These are phyloP conservation scores for Mucor plumbeus DNA, from an alignment of 371 early-diverging fungal genomes.

Conservation along the genomic window DNA sequence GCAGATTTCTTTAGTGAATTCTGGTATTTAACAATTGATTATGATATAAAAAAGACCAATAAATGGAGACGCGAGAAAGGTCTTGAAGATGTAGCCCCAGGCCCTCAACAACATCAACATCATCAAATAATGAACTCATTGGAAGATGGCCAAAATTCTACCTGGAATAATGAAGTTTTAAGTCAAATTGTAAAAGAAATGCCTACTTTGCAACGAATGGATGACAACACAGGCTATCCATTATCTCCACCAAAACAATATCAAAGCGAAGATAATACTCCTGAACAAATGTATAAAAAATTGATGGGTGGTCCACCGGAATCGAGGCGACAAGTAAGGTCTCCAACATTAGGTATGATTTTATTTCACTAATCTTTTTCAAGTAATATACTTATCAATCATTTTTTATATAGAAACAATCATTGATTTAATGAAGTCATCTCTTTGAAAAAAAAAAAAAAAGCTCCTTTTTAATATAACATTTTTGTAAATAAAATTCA, in stretches of 20 bases:
- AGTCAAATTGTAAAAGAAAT: constrained; percentile 16
- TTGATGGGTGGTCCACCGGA: constrained; percentile 10
- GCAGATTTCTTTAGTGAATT: constrained; percentile 61
- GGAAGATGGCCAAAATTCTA: not conserved
- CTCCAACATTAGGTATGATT: constrained; percentile 14
- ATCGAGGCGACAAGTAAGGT: constrained; percentile 10
- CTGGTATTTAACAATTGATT: constrained; percentile 50
- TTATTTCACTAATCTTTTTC: not conserved
- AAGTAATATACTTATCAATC: not conserved
- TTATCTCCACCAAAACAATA: constrained; percentile 7
- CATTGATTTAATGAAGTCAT: constrained; percentile 7
- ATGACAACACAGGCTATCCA: constrained; percentile 7
- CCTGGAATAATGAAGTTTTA: constrained; percentile 19
- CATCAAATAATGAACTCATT: not conserved
- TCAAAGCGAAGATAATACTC: not conserved
- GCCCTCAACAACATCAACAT: not conserved
- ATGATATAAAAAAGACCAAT: constrained; percentile 43
- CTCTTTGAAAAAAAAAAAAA: not conserved
- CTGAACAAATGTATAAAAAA: constrained; percentile 13
- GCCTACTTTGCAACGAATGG: constrained; percentile 16
- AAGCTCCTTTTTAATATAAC: too few species aligned
- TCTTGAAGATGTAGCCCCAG: constrained; percentile 40
- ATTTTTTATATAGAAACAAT: constrained; percentile 17
- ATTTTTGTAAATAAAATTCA: not conserved
- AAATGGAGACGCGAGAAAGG: constrained; percentile 46